phyloP scores from a whole-genome alignment of 148 eudicot genomes.

The Diospyros kaki region DNA sequence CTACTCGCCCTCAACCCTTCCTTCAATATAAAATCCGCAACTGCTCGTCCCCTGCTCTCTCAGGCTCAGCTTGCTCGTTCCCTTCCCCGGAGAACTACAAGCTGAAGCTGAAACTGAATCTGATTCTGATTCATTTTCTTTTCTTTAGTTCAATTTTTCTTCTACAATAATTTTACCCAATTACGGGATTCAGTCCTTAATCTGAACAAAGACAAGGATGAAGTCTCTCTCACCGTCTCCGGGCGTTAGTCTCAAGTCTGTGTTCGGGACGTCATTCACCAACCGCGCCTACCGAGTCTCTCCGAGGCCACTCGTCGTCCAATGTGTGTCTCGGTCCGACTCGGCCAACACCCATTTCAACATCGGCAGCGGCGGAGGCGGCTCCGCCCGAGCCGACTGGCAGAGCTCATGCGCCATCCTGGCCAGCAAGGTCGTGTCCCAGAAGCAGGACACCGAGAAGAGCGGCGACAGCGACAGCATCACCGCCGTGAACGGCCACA shows the following conservation, averaged over 20 bases:
- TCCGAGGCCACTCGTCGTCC: slow-evolving; percentile 33
- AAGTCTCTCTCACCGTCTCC: slow-evolving; percentile 46
- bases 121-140: not conserved
- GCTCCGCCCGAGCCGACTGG: slow-evolving; percentile 63
- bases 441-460: slow-evolving; percentile 32
- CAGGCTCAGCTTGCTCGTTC: slow-evolving; percentile 52
- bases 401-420: slow-evolving; percentile 77
- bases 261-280: slow-evolving; percentile 5
- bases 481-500: slow-evolving; percentile 54
- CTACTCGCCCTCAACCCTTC: not conserved
- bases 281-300: slow-evolving; percentile 16
- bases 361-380: slow-evolving; percentile 22
- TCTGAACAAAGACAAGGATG: slow-evolving; percentile 38
- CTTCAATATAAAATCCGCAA: slow-evolving; percentile 30
- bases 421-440: slow-evolving; percentile 55
- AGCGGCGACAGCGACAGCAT: slow-evolving; percentile 23
- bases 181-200: not conserved
- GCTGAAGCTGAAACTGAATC: slow-evolving; percentile 13
- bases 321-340: slow-evolving; percentile 28
- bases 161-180: not conserved
- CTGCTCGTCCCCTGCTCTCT: not conserved
- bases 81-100: slow-evolving; percentile 34
- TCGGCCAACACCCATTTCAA: slow-evolving; percentile 22
- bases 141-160: not conserved
- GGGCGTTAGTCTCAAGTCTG: slow-evolving; percentile 22